A percentile compares a stretch with the other conserved stretches of the same genome.
Conservation (phyloP, 345 rosid species). For the Mercurialis annua region DNA sequence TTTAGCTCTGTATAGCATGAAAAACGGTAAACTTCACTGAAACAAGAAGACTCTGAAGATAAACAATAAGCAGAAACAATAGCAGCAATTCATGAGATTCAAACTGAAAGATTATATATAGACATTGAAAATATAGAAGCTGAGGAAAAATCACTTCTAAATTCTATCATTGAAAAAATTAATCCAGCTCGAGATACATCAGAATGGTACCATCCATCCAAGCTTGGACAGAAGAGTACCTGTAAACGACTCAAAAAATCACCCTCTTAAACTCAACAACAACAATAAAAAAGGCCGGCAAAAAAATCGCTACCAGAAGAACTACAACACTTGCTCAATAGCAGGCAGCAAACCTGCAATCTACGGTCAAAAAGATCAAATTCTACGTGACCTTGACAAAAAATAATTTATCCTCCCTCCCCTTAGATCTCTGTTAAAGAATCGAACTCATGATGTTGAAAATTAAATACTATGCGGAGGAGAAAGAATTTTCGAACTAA, state of each 20-base stretch:
- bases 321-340: slow-evolving; percentile 21
- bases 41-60: too few relatives aligned
- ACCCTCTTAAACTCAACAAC: slow-evolving; percentile 1
- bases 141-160: not conserved
- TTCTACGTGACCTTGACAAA: slow-evolving; percentile 20
- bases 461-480: not conserved
- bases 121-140: too few relatives aligned
- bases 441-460: slow-evolving; percentile 11
- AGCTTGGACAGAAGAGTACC: slow-evolving; percentile 22
- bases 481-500: not conserved
- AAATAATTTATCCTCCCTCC: slow-evolving; percentile 21
- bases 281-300: slow-evolving; percentile 24
- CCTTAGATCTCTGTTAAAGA: not conserved
- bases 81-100: too few relatives aligned
- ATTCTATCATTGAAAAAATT: slow-evolving; percentile 20
- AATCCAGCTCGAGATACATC: slow-evolving; percentile 30
- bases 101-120: too few relatives aligned
- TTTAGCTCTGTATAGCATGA: too few relatives aligned
- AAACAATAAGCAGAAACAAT: too few relatives aligned
- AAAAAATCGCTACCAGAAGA: slow-evolving; percentile 20
- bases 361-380: slow-evolving; percentile 21
- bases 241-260: slow-evolving; percentile 2
- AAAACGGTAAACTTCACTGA: too few relatives aligned
- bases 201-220: slow-evolving; percentile 23
- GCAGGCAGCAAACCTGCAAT: slow-evolving; percentile 31